Evolutionary conservation across 73 alveolate species (phyloP).

Genomic region (Stentor coeruleus): DNA sequence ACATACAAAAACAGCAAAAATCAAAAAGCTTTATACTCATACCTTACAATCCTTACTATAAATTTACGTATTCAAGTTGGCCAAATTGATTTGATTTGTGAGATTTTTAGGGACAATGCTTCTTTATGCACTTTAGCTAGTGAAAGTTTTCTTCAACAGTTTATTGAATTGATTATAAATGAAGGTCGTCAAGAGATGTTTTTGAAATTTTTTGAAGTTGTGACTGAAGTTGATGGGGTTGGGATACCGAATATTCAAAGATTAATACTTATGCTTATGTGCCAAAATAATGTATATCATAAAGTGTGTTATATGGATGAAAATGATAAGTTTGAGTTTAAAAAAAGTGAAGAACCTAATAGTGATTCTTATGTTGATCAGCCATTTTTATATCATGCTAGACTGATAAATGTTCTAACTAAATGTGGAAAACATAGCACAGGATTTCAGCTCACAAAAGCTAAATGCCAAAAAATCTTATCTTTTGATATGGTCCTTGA

Average conservation of each 20-base stretch:
- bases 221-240: constrained; percentile 25
- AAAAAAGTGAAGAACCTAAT: constrained; percentile 15
- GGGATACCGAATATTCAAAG: constrained; percentile 43
- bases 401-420: constrained; percentile 31
- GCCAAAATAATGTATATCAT: background rate
- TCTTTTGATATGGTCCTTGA: background rate
- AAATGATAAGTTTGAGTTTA: background rate
- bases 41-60: constrained; percentile 21
- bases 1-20: constrained; percentile 32
- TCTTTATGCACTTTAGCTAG: constrained; percentile 27
- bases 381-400: constrained; percentile 47
- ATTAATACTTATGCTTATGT: constrained; percentile 35
- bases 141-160: constrained; percentile 17
- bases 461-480: constrained; percentile 12
- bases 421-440: background rate
- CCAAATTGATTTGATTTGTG: constrained; percentile 49
- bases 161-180: constrained; percentile 30
- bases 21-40: constrained; percentile 25
- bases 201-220: constrained; percentile 34
- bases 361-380: constrained; percentile 30
- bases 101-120: constrained; percentile 41
- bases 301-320: background rate
- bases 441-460: background rate
- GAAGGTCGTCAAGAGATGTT: constrained; percentile 42
- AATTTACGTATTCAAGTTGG: constrained; percentile 44